Evolutionary conservation across 2,329 filamentous ascomycete genomes (phyloP), one percentile per base, ranked within the genome.

Genomic region (Chaetoscypha palmicola): DNA sequence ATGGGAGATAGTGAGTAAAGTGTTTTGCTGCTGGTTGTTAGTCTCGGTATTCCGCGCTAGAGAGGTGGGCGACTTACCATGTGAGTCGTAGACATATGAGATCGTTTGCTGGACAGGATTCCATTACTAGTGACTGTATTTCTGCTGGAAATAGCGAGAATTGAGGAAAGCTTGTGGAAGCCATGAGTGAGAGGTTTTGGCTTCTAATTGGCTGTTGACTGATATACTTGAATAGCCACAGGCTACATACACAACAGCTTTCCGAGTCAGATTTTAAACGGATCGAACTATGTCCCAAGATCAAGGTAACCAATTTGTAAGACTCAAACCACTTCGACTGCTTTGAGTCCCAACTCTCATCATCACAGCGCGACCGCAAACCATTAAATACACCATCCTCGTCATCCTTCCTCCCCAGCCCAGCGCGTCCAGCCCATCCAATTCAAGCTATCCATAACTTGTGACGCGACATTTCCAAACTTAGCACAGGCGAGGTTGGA

Each of bases 61-160:
- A 21, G 22, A 4, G n/a, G 14, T 19, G 16, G 14, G 7, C 5
- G 21, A 33, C n/a, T 17, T 53, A 60, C 58, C 58, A 59, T 5
- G 58, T 55, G 2, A 60, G 47, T 12, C 52, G 44, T 5, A 60
- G 48, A 35, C 58, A 60, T 1, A 41, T 51, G 2, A 47, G 47
- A 28, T 59, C 56, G 35, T 56, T 58, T 38, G 51, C 38, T 1
- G 46, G 19, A 38, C 56, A 60, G 16, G 37, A 38, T 12, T 48
- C 39, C n/a, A 58, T 41, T 5, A 59, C 48, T 16, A 59, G 8
- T 8, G 40, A 23, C 11, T 58, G 56, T 4, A 60, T 57, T 21
- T 60, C 55, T 4, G 45, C 28, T 16, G 56, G 58, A 21, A 58
- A 56, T 3, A 48, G 47, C 2, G 37, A 49, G 44, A 58, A 57